A percentile compares a stretch with the other conserved stretches of the same genome.
Conservation (phyloP, 352 stramenopile genomes). For the Globisporangium echinulatum region DNA sequence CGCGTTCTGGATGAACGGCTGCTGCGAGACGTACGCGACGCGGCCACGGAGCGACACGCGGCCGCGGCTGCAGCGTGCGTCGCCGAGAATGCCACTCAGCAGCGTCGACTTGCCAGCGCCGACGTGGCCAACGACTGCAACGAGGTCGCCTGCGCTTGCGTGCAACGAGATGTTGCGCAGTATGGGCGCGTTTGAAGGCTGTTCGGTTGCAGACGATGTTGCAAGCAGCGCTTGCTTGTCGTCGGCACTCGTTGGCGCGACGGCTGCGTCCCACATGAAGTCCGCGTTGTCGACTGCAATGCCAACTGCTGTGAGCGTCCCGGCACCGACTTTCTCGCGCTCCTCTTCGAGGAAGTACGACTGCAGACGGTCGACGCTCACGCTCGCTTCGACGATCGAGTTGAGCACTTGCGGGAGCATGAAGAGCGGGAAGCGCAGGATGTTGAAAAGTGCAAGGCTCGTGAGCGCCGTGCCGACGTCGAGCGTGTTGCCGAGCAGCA, state of each 20-base stretch:
- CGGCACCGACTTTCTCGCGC: slow-evolving; percentile 57
- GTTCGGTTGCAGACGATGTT: slow-evolving; percentile 9
- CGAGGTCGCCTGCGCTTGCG: slow-evolving; percentile 74
- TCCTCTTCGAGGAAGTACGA: slow-evolving; percentile 60
- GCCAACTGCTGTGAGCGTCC: slow-evolving; percentile 56
- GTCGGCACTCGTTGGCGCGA: slow-evolving; percentile 7
- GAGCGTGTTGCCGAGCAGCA: slow-evolving; percentile 49
- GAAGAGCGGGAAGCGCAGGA: slow-evolving; percentile 95
- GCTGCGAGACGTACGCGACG: slow-evolving; percentile 50
- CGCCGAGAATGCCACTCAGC: slow-evolving; percentile 37
- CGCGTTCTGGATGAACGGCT: slow-evolving; percentile 48
- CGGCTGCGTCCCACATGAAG: slow-evolving; percentile 57
- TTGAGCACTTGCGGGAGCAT: slow-evolving; percentile 96
- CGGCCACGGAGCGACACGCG: slow-evolving; percentile 25
- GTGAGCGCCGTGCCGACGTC: slow-evolving; percentile 45
- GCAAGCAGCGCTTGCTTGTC: slow-evolving; percentile 14
- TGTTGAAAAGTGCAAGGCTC: slow-evolving; percentile 61
- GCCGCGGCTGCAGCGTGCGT: slow-evolving; percentile 22
- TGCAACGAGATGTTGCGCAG: slow-evolving; percentile 55
- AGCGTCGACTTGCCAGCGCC: slow-evolving; percentile 81
- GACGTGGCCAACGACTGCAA: slow-evolving; percentile 59
- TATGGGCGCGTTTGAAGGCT: slow-evolving; percentile 18
- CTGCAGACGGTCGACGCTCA: slow-evolving; percentile 55
- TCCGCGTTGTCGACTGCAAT: slow-evolving; percentile 36
- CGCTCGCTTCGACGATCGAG: slow-evolving; percentile 87